Conservation (phyloP, 345 rosid species). For the Rubroshorea leprosula region DNA sequence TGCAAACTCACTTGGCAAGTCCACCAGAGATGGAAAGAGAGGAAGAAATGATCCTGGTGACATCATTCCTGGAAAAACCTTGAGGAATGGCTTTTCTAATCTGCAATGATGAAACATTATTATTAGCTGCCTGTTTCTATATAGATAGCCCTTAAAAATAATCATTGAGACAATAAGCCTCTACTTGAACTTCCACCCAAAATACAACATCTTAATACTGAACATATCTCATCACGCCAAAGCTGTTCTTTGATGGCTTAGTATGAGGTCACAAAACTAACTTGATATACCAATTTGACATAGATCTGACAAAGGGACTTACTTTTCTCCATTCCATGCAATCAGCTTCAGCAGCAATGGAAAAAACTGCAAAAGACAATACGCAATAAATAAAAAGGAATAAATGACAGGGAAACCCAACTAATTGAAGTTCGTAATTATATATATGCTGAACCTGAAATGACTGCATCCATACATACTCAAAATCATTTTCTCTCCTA, state of each 20-base stretch:
- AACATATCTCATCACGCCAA: too few species aligned
- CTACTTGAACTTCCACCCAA: too few species aligned
- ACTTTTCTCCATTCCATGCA: conserved; percentile 95
- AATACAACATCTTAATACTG: too few species aligned
- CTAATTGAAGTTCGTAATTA: too few species aligned
- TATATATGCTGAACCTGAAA: too few species aligned
- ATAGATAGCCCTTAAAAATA: neutral
- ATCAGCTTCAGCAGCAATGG: conserved; percentile 90
- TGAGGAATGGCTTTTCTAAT: conserved; percentile 65
- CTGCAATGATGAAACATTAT: conserved; percentile 36
- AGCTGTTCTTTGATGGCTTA: too few species aligned
- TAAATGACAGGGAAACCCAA: neutral
- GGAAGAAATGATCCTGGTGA: conserved; percentile 95
- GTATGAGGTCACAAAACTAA: too few species aligned
- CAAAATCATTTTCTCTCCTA: neutral
- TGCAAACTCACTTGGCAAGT: conserved; percentile 72
- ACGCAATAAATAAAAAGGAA: conserved; percentile 7
- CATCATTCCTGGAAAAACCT: conserved; percentile 68
- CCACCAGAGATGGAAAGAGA: conserved; percentile 74
- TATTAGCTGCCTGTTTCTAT: conserved; percentile 5
- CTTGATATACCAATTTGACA: too few species aligned
- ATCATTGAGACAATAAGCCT: too few species aligned
- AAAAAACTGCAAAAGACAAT: conserved; percentile 60
- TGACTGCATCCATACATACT: too few species aligned
- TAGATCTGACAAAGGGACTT: conserved; percentile 21